phyloP scores from a whole-genome alignment of 495 filamentous ascomycete genomes.

The Penicilliopsis zonata region DNA sequence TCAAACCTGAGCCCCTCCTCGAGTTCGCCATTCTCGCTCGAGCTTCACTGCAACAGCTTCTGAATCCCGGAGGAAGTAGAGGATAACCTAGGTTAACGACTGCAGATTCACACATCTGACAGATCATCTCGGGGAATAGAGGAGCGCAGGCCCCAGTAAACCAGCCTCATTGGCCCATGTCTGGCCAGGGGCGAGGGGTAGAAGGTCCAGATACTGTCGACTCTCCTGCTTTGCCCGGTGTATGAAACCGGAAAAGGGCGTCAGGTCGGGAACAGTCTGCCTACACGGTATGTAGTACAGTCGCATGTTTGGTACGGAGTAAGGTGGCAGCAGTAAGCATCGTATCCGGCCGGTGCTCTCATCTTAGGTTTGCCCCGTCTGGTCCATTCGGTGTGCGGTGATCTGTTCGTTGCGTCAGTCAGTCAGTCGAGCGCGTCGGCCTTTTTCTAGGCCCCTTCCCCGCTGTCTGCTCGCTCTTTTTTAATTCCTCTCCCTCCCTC shows the following conservation, averaged over 20 bases:
- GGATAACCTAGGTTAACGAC: slow-evolving; percentile 13
- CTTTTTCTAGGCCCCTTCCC: slow-evolving; percentile 20
- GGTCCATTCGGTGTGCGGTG: slow-evolving; percentile 24
- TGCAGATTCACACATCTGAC: slow-evolving; percentile 10
- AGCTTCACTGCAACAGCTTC: too few species aligned
- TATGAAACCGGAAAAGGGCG: slow-evolving; percentile 38
- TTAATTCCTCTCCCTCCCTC: slow-evolving; percentile 23
- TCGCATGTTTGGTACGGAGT: background rate
- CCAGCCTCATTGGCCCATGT: slow-evolving; percentile 21
- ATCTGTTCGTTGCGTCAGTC: slow-evolving; percentile 36
- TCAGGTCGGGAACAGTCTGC: too few species aligned
- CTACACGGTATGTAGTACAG: background rate
- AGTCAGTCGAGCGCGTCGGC: slow-evolving; percentile 6
- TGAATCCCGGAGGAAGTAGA: too few species aligned
- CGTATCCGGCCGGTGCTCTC: background rate
- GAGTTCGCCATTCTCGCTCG: too few species aligned
- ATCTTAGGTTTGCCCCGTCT: slow-evolving; percentile 14
- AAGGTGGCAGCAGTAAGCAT: too few species aligned
- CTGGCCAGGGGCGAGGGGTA: slow-evolving; percentile 24
- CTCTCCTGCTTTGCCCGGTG: slow-evolving; percentile 40
- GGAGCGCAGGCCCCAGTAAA: slow-evolving; percentile 13
- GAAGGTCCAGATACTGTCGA: slow-evolving; percentile 26
- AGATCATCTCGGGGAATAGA: slow-evolving; percentile 25
- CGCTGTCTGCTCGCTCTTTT: slow-evolving; percentile 10
- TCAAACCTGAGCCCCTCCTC: too few species aligned